phyloP scores from a whole-genome alignment of 2,329 filamentous ascomycete genomes.

The Monilinia aucupariae region DNA sequence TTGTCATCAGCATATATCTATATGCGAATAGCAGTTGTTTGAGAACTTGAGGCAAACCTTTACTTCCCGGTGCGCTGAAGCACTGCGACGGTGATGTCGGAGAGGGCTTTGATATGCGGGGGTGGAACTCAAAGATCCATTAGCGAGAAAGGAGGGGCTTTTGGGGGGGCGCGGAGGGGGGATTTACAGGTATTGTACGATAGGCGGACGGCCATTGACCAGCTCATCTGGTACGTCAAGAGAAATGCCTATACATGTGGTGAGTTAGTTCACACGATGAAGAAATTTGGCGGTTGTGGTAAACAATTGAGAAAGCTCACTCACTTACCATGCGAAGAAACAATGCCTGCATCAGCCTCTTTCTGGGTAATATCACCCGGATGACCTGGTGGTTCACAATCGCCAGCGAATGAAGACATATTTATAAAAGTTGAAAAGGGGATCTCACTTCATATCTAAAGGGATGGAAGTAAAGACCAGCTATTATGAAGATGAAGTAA shows the following conservation, averaged over 20 bases:
- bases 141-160: constrained; percentile 13
- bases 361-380: constrained; percentile 27
- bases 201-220: constrained; percentile 38
- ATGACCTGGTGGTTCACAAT: constrained; percentile 22
- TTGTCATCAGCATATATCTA: constrained; percentile 1
- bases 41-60: constrained; percentile 38
- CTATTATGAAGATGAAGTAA: neutral
- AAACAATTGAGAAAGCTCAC: constrained; percentile 22
- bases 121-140: constrained; percentile 42
- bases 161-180: neutral
- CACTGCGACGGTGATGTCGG: constrained; percentile 57
- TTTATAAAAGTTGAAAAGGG: neutral
- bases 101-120: constrained; percentile 50
- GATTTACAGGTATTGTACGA: constrained; percentile 33
- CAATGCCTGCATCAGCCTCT: constrained; percentile 37
- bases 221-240: constrained; percentile 42
- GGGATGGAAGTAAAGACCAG: neutral
- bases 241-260: constrained; percentile 26
- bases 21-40: neutral
- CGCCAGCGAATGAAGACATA: constrained; percentile 23
- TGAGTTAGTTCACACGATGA: neutral
- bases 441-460: constrained; percentile 17
- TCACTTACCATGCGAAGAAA: constrained; percentile 43
- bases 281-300: neutral
- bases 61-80: constrained; percentile 55